Base-by-base conservation (phyloP, 805 yeast genomes). In the Yarrowia porcina region DNA sequence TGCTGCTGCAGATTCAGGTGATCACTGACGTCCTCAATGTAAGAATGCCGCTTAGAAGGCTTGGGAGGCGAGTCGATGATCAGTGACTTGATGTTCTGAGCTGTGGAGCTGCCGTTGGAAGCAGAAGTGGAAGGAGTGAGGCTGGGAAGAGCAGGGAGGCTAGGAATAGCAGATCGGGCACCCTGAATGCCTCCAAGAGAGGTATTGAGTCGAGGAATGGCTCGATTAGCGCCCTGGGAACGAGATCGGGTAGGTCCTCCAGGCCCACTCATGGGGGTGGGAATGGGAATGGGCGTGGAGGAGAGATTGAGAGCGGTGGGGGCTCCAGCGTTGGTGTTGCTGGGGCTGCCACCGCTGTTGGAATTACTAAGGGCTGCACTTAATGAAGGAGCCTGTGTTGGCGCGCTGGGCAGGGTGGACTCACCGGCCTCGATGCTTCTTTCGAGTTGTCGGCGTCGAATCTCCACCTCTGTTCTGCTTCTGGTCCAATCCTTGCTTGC, bases 381-480 rank as follows among this genome's bases (percentile, higher is more conserved):
- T 39, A 39, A 39, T 39, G 44, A 39, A 39, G 44, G n/a, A 13
- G 49, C 33, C 15, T 42, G 32, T 2, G 49, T 25, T 13, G 20
- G 44, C 10, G n/a, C 44, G 9, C 25, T 21, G n/a, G 27, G 10
- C 0, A 39, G 28, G 12, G 47, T 18, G 30, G 47, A 39, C 11
- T 56, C 49, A 3, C 49, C 49, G 1, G 64, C 27, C 47, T 60
- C 65, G 13, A 65, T 68, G 18, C 73, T 68, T 25, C 72, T 66
- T 61, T 76, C 78, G 20, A 78, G 64, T 12, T 72, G 72, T 8
- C 78, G 66, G 3, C 80, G 67, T 10, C 67, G 64, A 18, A 72
- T 74, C 64, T 77, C 76, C 8, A 77, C 68, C 35, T 76, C 80
- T 0, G 76, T 66, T 12, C 80, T 70, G 61, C 73, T 74, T 23